These are phyloP conservation scores for Ganoderma lucidum DNA, from an alignment of 1,284 basidiomycete genomes.

Conservation along the genomic window DNA sequence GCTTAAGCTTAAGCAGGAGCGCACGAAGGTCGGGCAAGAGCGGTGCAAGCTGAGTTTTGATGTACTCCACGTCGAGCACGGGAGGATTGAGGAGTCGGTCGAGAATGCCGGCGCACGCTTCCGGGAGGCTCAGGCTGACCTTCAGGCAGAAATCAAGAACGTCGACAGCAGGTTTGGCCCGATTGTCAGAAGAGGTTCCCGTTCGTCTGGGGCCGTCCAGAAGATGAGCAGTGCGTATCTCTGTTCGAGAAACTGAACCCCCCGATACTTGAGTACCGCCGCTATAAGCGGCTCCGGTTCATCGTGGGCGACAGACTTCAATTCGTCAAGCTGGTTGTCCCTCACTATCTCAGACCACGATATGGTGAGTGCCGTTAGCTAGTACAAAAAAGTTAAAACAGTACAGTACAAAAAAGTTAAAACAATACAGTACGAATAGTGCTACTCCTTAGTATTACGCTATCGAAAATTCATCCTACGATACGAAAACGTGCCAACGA, in stretches of 20 bases:
- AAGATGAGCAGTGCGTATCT: not conserved
- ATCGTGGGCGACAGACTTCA: not conserved
- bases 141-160: not conserved
- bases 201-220: not conserved
- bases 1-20: not conserved
- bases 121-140: slow-evolving; percentile 1
- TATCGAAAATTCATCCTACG: not conserved
- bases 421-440: not conserved
- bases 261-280: not conserved
- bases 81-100: not conserved
- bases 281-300: not conserved
- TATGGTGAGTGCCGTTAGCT: not conserved
- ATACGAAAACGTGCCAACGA: not conserved
- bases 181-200: not conserved
- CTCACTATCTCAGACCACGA: slow-evolving; percentile 4
- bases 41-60: not conserved
- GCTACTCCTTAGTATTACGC: not conserved
- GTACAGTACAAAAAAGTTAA: not conserved
- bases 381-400: not conserved
- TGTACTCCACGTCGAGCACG: not conserved
- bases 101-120: not conserved
- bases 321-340: not conserved
- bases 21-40: not conserved
- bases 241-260: not conserved
- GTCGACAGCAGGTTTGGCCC: not conserved